A percentile compares a stretch with the other conserved stretches of the same genome.
Evolutionary conservation across 768 basidiomycete genomes (phyloP).

Genomic region (Pseudohyphozyma bogoriensis): DNA sequence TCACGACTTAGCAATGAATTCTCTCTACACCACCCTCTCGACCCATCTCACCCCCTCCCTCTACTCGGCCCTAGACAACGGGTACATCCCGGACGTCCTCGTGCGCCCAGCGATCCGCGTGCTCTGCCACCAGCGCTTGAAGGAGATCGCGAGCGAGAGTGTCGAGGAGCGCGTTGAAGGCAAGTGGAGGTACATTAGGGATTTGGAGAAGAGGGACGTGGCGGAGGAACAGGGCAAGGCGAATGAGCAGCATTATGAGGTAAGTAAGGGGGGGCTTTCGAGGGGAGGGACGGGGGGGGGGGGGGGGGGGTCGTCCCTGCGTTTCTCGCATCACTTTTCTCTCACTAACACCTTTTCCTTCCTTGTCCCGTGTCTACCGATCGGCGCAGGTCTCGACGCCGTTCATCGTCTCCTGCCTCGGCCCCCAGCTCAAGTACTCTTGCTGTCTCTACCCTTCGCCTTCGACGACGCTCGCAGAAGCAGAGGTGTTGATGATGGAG

Average conservation of each 20-base stretch:
- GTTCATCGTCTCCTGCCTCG: slow-evolving; percentile 58
- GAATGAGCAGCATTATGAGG: slow-evolving; percentile 69
- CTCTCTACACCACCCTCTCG: no score
- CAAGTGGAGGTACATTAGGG: slow-evolving; percentile 52
- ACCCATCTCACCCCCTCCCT: not conserved
- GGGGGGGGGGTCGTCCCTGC: no score
- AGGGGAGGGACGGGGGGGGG: not conserved
- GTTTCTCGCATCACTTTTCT: no score
- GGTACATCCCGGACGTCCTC: not conserved
- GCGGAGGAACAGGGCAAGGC: slow-evolving; percentile 57
- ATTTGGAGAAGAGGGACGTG: slow-evolving; percentile 56
- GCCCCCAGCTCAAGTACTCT: slow-evolving; percentile 58
- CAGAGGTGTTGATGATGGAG: slow-evolving; percentile 57
- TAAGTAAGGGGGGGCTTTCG: slow-evolving; percentile 23
- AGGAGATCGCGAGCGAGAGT: not conserved
- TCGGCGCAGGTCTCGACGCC: slow-evolving; percentile 31
- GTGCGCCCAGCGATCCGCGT: not conserved
- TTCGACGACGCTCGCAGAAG: slow-evolving; percentile 49
- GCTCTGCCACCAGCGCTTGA: not conserved
- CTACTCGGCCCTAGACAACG: not conserved
- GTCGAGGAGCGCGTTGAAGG: slow-evolving; percentile 34
- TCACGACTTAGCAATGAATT: no score
- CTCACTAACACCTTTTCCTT: no score
- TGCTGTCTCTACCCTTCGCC: slow-evolving; percentile 57
- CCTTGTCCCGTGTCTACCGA: no score